Evolutionary conservation across 2,329 filamentous ascomycete genomes (phyloP), one percentile per base, ranked within the genome.

Genomic region (Xylariaceae sp.): DNA sequence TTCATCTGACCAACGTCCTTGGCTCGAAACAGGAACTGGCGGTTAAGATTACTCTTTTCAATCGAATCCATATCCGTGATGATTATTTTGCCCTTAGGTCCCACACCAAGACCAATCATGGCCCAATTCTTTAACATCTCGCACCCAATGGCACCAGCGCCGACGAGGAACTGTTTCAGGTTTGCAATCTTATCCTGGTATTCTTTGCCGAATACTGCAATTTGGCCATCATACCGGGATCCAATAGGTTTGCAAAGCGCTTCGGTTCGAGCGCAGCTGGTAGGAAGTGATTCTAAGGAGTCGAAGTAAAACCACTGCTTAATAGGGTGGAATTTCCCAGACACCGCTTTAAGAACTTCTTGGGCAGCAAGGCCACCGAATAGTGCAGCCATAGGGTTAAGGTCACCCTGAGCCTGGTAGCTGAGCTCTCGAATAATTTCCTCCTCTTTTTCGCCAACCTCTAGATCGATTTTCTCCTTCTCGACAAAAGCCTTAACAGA

Each of bases 121-220:
- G 95, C 93, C 92, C 94, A 99, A 74, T 97, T 97, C 84, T 99
- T 99, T 63, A 99, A 78, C 89, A 97, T 99, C 71, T 99, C 94
- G 69, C 94, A 99, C 39, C 94, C 94, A 71, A 99, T 99, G 59
- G 95, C 94, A 66, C 94, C 94, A 40, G 94, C 91, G 63, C 94
- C 94, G 53, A 99, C 94, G 50, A 99, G 81, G 78, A 99, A 99
- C 66, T 97, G 86, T 67, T 87, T 94, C 57, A 94, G 75, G 66
- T 97, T 96, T 56, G 88, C 84, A 63, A 99, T 83, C 80, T 96
- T 97, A 45, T 96, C 88, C 73, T 99, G 94, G 73, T 87, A 99
- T 59, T 96, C 90, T 66, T 84, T 88, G 58, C 94, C 94, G 62
- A 99, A 96, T 1, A 99, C 94, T 2, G 91, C 93, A 68, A 99